phyloP scores from a whole-genome alignment of 495 filamentous ascomycete species.

The Tuber melanosporum region DNA sequence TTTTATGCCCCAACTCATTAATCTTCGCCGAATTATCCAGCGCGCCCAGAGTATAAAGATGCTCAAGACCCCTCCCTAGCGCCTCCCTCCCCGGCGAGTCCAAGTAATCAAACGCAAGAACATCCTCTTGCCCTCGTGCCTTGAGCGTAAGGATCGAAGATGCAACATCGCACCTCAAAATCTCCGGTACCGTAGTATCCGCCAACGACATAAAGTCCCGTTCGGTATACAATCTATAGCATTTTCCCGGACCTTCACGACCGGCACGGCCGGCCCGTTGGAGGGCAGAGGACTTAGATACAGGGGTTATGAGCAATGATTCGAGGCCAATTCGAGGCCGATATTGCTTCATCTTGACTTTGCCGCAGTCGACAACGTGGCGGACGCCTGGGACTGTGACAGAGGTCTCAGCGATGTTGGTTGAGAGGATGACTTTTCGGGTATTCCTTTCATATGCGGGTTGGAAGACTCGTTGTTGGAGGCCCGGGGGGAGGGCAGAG shows the following conservation, averaged over 20 bases:
- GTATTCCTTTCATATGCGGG: slow-evolving; percentile 64
- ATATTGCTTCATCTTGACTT: slow-evolving; percentile 90
- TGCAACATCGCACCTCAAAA: slow-evolving; percentile 79
- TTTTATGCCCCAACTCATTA: slow-evolving; percentile 63
- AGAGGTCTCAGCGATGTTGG: slow-evolving; percentile 97
- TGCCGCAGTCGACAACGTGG: slow-evolving; percentile 87
- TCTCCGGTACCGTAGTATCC: slow-evolving; percentile 76
- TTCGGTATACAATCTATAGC: slow-evolving; percentile 84
- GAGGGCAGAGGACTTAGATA: slow-evolving; percentile 88
- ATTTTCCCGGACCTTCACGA: slow-evolving; percentile 82
- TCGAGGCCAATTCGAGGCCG: slow-evolving; percentile 77
- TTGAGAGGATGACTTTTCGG: slow-evolving; percentile 83
- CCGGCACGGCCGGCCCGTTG: slow-evolving; percentile 90
- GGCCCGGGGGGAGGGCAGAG: slow-evolving; percentile 63
- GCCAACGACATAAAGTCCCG: slow-evolving; percentile 63
- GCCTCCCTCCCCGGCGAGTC: slow-evolving; percentile 70
- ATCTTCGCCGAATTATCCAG: slow-evolving; percentile 66
- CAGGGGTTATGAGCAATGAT: slow-evolving; percentile 80
- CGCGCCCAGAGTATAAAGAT: slow-evolving; percentile 70
- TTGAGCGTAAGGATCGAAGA: slow-evolving; percentile 90
- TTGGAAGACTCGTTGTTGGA: slow-evolving; percentile 79
- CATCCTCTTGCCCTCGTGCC: slow-evolving; percentile 76
- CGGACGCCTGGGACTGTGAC: slow-evolving; percentile 91
- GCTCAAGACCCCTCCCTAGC: slow-evolving; percentile 74
- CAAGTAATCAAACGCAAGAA: slow-evolving; percentile 77